phyloP scores from a whole-genome alignment of 768 basidiomycete species.

The Boletus coccyginus region DNA sequence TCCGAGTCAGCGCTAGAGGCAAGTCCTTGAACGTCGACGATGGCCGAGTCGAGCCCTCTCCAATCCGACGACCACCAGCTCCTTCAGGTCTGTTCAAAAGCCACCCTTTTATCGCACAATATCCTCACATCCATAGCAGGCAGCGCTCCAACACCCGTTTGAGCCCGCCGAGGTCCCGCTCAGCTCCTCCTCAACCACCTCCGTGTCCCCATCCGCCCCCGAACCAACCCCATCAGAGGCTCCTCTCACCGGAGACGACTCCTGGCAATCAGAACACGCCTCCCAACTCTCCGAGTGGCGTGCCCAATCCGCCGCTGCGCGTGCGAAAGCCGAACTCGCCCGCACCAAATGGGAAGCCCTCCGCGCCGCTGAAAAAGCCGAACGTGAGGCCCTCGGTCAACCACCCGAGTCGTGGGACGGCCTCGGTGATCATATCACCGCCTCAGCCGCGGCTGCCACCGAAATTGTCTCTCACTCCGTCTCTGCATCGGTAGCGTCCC shows the following conservation, averaged over 20 bases:
- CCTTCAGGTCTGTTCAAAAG: slow-evolving; percentile 15
- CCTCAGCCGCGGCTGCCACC: slow-evolving; percentile 17
- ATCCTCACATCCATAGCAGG: slow-evolving; percentile 7
- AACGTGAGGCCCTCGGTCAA: slow-evolving; percentile 37
- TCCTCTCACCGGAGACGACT: slow-evolving; percentile 33
- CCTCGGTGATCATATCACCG: slow-evolving; percentile 29
- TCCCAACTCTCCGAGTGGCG: slow-evolving; percentile 69
- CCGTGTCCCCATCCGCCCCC: background rate
- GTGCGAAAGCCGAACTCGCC: slow-evolving; percentile 71
- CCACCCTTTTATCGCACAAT: background rate
- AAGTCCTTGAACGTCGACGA: slow-evolving; percentile 3
- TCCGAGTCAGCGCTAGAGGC: background rate
- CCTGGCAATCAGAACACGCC: slow-evolving; percentile 70
- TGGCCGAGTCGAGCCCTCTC: slow-evolving; percentile 27
- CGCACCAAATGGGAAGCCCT: slow-evolving; percentile 70
- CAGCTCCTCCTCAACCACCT: slow-evolving; percentile 6
- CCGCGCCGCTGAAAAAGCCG: slow-evolving; percentile 43
- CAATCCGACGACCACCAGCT: slow-evolving; percentile 20
- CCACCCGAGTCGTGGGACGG: slow-evolving; percentile 17
- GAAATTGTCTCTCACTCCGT: slow-evolving; percentile 18
- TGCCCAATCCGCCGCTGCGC: slow-evolving; percentile 65
- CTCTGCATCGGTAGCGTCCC: slow-evolving; percentile 18
- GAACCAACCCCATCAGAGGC: background rate
- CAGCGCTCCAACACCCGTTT: slow-evolving; percentile 27
- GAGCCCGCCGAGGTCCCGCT: slow-evolving; percentile 23